Evolutionary conservation across 1,139 yeast species (phyloP).

Genomic region (Kluyveromyces sp.): DNA sequence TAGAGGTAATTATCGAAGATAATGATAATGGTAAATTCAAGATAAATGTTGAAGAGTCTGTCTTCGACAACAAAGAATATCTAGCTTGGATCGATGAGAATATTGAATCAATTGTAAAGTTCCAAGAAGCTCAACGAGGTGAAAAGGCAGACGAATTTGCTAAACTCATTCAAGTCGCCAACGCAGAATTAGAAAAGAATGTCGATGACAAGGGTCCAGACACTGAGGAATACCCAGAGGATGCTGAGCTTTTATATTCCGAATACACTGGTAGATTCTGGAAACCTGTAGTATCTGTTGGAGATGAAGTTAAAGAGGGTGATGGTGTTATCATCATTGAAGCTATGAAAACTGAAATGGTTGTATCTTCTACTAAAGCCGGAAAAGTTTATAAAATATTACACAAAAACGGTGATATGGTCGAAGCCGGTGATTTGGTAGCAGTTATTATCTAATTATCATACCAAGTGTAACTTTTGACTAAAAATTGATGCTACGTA

Average conservation of each 20-base stretch:
- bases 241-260: slow-evolving; percentile 78
- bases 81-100: slow-evolving; percentile 70
- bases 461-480: too few relatives aligned
- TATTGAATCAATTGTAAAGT: slow-evolving; percentile 61
- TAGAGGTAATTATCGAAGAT: slow-evolving; percentile 64
- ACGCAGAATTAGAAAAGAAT: slow-evolving; percentile 57
- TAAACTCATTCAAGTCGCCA: slow-evolving; percentile 71
- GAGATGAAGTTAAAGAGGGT: slow-evolving; percentile 66
- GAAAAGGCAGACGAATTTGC: slow-evolving; percentile 82
- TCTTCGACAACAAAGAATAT: slow-evolving; percentile 77
- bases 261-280: slow-evolving; percentile 95
- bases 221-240: slow-evolving; percentile 56
- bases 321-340: slow-evolving; percentile 85
- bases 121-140: slow-evolving; percentile 61
- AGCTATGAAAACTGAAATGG: slow-evolving; percentile 98
- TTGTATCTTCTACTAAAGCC: slow-evolving; percentile 58
- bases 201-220: slow-evolving; percentile 37
- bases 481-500: too few relatives aligned
- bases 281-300: slow-evolving; percentile 79
- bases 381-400: slow-evolving; percentile 76
- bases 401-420: slow-evolving; percentile 88
- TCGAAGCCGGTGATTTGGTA: slow-evolving; percentile 90
- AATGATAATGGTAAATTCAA: slow-evolving; percentile 74
- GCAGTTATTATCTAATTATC: slow-evolving; percentile 45
- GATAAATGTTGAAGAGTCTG: slow-evolving; percentile 66